Conservation (phyloP, 2,329 filamentous ascomycete species). For the Aspergillus sergii region DNA sequence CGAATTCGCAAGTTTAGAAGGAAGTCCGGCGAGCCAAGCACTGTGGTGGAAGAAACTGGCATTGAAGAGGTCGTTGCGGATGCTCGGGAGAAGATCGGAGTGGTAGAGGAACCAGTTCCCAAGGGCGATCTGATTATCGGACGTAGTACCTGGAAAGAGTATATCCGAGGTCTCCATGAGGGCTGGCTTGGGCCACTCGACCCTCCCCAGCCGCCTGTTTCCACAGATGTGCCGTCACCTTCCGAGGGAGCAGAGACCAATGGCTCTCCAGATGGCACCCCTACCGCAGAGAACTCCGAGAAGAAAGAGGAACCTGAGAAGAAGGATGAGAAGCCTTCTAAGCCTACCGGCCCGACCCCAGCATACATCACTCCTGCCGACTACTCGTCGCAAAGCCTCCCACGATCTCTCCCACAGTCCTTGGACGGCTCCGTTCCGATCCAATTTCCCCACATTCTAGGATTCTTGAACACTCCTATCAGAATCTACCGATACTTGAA, state of each 20-base stretch:
- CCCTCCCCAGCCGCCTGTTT: slow-evolving; percentile 34
- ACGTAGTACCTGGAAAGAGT: slow-evolving; percentile 95
- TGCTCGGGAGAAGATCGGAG: slow-evolving; percentile 66
- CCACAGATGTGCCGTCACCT: slow-evolving; percentile 19
- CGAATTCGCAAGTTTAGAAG: slow-evolving; percentile 70
- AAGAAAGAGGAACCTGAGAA: slow-evolving; percentile 53
- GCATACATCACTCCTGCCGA: slow-evolving; percentile 74
- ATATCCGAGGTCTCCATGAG: slow-evolving; percentile 88
- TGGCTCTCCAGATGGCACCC: slow-evolving; percentile 31
- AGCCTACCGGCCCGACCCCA: slow-evolving; percentile 61
- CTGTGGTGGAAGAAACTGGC: slow-evolving; percentile 44
- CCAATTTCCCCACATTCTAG: slow-evolving; percentile 84
- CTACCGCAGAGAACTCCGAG: slow-evolving; percentile 34
- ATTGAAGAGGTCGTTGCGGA: slow-evolving; percentile 65
- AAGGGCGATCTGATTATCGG: slow-evolving; percentile 88
- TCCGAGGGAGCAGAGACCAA: slow-evolving; percentile 23
- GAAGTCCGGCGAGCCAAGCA: slow-evolving; percentile 60
- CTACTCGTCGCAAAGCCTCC: slow-evolving; percentile 69
- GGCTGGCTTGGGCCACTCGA: slow-evolving; percentile 90
- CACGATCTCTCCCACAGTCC: slow-evolving; percentile 66
- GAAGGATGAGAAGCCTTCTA: slow-evolving; percentile 50
- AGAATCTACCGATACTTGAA: slow-evolving; percentile 87
- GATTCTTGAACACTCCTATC: slow-evolving; percentile 86
- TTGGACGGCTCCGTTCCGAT: slow-evolving; percentile 75
- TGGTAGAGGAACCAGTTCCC: slow-evolving; percentile 71